Conservation (phyloP, 1,284 basidiomycete species). For the Rugosomyces carneus region DNA sequence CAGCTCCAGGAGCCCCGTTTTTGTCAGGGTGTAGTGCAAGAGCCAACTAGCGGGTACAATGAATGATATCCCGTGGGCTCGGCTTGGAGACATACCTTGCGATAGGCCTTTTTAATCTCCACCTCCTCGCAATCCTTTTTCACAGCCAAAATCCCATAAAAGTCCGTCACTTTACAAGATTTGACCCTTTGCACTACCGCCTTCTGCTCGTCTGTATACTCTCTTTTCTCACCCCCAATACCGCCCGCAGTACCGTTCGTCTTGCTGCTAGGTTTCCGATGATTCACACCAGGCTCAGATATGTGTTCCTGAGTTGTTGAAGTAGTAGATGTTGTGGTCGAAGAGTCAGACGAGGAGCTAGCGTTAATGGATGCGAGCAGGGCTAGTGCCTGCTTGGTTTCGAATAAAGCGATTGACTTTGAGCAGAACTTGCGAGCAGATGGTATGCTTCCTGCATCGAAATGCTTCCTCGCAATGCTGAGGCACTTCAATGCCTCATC, state of each 20-base stretch:
- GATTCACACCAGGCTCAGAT: conserved; percentile 61
- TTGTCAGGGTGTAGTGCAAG: conserved; percentile 95
- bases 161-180: conserved; percentile 82
- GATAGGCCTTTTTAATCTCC: conserved; percentile 95
- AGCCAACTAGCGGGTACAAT: conserved; percentile 60
- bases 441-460: conserved; percentile 62
- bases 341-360: conserved; percentile 33
- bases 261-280: conserved; percentile 36
- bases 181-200: conserved; percentile 86
- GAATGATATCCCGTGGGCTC: conserved; percentile 1
- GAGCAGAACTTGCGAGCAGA: conserved; percentile 87
- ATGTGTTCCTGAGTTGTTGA: conserved; percentile 56
- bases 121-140: conserved; percentile 84
- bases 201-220: conserved; percentile 83
- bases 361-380: conserved; percentile 63
- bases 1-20: conserved; percentile 95
- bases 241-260: conserved; percentile 45
- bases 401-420: conserved; percentile 83
- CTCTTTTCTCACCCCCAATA: conserved; percentile 66
- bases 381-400: conserved; percentile 72
- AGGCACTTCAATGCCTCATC: conserved; percentile 84
- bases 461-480: conserved; percentile 69
- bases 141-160: conserved; percentile 89
- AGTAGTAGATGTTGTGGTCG: conserved; percentile 28
- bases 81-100: conserved; percentile 62